Percentiles rank a stretch among this genome's conserved stretches.
These are phyloP conservation scores for Blumeria graminis DNA, from an alignment of 2,329 filamentous ascomycete species.

Conservation along the genomic window DNA sequence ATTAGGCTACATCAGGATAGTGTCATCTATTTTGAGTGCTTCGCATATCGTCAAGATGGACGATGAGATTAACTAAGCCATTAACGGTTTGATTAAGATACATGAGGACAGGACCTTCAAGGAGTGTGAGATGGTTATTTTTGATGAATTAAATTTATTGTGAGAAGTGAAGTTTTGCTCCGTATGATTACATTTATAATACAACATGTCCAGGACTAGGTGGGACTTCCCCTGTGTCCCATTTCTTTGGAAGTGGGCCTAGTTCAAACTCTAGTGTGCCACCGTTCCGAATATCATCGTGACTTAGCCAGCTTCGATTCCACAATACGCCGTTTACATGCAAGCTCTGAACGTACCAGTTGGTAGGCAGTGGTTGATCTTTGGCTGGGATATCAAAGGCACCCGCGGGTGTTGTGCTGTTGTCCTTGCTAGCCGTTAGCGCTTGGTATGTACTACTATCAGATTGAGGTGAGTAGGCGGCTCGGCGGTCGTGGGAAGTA, in stretches of 20 bases:
- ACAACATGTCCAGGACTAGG: conserved; percentile 24
- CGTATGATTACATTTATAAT: neutral
- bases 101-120: too few species aligned
- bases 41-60: too few species aligned
- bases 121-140: too few species aligned
- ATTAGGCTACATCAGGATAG: too few species aligned
- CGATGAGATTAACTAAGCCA: too few species aligned
- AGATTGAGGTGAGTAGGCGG: neutral
- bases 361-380: neutral
- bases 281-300: conserved; percentile 34
- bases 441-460: neutral
- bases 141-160: too few species aligned
- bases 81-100: too few species aligned
- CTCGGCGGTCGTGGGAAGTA: neutral
- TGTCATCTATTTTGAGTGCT: too few species aligned
- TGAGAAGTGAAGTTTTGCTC: too few species aligned
- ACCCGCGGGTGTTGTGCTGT: conserved; percentile 13
- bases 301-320: conserved; percentile 22
- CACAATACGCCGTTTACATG: conserved; percentile 37
- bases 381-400: conserved; percentile 16
- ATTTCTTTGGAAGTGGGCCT: conserved; percentile 24
- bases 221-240: conserved; percentile 24
- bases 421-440: neutral
- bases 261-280: conserved; percentile 39
- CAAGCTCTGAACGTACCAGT: conserved; percentile 37